Evolutionary conservation across 441 rosid genomes (phyloP).

Genomic region (Cnidoscolus chayamansa): DNA sequence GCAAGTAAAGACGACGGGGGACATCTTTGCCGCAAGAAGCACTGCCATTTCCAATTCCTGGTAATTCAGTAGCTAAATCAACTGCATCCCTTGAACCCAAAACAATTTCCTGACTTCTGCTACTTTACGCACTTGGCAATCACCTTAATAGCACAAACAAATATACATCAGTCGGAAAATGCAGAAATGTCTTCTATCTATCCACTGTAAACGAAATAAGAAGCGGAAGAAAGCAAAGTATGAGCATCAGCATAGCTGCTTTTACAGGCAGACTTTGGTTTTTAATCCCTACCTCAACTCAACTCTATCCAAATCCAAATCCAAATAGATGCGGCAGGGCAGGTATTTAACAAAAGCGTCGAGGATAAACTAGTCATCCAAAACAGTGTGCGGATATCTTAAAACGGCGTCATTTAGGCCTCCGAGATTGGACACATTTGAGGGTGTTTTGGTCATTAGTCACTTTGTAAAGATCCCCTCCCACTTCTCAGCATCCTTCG

Average conservation of each 20-base stretch:
- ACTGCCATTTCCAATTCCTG: conserved; percentile 36
- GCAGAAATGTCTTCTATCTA: too few relatives aligned
- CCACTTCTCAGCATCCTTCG: too few relatives aligned
- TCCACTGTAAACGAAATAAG: neutral
- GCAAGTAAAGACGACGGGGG: conserved; percentile 28
- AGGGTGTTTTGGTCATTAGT: too few relatives aligned
- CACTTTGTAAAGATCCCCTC: too few relatives aligned
- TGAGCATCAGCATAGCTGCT: too few relatives aligned
- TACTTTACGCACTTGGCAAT: neutral
- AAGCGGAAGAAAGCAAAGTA: neutral
- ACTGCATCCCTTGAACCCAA: conserved; percentile 14
- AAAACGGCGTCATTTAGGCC: neutral
- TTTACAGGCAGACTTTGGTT: too few relatives aligned
- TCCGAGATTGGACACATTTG: too few relatives aligned
- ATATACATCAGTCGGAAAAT: too few relatives aligned
- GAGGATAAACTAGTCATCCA: neutral
- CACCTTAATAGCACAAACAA: neutral
- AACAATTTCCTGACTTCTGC: conserved; percentile 3
- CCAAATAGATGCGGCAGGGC: neutral
- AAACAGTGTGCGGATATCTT: neutral
- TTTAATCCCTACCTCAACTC: too few relatives aligned
- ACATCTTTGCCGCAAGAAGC: conserved; percentile 38
- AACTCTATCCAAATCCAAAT: conserved; percentile 11
- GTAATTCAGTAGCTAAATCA: neutral
- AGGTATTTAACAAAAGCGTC: neutral